phyloP scores from a whole-genome alignment of 2,329 filamentous ascomycete species.

The Thelonectria rubi region DNA sequence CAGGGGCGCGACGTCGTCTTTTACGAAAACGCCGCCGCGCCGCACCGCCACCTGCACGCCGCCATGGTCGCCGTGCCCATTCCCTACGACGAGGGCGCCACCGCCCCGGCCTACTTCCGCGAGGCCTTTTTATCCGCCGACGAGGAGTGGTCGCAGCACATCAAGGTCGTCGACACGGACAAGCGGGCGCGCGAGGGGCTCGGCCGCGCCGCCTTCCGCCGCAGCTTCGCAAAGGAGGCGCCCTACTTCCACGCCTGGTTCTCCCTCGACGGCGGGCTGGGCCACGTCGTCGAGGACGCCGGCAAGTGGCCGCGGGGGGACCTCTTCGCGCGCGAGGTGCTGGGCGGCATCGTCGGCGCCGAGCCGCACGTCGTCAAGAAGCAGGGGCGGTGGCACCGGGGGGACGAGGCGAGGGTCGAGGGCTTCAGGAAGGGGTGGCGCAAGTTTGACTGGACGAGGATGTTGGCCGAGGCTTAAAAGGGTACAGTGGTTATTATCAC shows the following conservation, averaged over 20 bases:
- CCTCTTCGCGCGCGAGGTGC: constrained; percentile 88
- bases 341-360: constrained; percentile 90
- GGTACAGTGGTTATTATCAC: not conserved
- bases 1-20: constrained; percentile 93
- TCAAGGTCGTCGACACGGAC: constrained; percentile 90
- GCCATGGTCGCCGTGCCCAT: constrained; percentile 87
- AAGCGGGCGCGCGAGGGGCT: constrained; percentile 68
- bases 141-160: constrained; percentile 95
- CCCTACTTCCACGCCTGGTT: constrained; percentile 99
- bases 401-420: constrained; percentile 71
- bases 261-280: constrained; percentile 87
- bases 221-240: constrained; percentile 90
- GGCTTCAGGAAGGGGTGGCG: constrained; percentile 86
- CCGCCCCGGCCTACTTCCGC: constrained; percentile 91
- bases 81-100: constrained; percentile 90
- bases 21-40: constrained; percentile 93
- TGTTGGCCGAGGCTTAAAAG: constrained; percentile 54
- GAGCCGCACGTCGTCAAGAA: constrained; percentile 86
- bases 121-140: constrained; percentile 91
- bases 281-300: constrained; percentile 89
- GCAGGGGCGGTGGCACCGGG: constrained; percentile 84
- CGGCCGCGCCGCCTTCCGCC: constrained; percentile 83
- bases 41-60: constrained; percentile 81
- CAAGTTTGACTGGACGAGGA: constrained; percentile 87
- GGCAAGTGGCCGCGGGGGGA: constrained; percentile 89